Percentiles rank a stretch among this genome's conserved stretches.
Evolutionary conservation across 2,329 filamentous ascomycete species (phyloP).

Genomic region (Colletotrichum sp.): DNA sequence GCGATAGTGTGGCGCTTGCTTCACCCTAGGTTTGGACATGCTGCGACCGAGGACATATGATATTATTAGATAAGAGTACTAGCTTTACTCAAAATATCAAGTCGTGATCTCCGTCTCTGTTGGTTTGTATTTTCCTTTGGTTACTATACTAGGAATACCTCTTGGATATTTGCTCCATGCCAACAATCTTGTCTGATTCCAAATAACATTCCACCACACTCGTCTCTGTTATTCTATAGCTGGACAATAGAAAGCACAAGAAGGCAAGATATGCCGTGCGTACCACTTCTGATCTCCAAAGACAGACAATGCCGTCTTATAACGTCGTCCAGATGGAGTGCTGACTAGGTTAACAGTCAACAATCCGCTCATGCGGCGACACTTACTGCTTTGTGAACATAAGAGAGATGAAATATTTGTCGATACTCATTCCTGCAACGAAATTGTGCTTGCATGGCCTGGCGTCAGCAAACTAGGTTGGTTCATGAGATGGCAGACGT

Average conservation of each 20-base stretch:
- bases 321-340: not conserved
- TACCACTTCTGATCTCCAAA: not conserved
- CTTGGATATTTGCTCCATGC: too few relatives aligned
- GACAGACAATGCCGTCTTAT: not conserved
- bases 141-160: too few relatives aligned
- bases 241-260: not conserved
- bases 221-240: not conserved
- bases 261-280: not conserved
- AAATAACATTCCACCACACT: not conserved
- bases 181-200: not conserved
- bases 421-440: not conserved
- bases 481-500: not conserved
- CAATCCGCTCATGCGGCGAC: not conserved
- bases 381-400: not conserved
- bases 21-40: not conserved
- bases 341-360: not conserved
- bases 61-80: too few relatives aligned
- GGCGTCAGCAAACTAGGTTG: not conserved
- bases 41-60: too few relatives aligned
- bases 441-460: not conserved
- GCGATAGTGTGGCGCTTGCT: not conserved
- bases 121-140: not conserved
- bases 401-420: fast-evolving
- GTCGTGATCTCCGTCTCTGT: not conserved
- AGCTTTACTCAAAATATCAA: too few relatives aligned